phyloP scores from a whole-genome alignment of 1,284 basidiomycete genomes.

The Amylostereum areolatum region DNA sequence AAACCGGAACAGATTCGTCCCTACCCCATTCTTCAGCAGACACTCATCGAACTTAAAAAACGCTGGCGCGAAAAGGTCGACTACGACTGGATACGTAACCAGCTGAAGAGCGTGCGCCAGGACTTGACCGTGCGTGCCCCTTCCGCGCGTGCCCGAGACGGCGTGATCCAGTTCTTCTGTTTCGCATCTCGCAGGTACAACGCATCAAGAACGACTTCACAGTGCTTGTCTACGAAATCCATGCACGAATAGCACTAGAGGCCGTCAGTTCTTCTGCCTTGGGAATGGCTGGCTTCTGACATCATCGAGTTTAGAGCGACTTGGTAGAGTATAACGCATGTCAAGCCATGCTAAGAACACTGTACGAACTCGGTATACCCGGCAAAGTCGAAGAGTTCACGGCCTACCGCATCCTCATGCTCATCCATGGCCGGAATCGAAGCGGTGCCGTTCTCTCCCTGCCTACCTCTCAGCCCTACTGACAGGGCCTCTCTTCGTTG shows the following conservation, averaged over 20 bases:
- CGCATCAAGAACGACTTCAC: constrained; percentile 99
- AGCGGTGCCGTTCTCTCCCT: constrained; percentile 52
- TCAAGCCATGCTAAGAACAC: constrained; percentile 83
- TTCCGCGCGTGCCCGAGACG: constrained; percentile 6
- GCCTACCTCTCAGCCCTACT: constrained; percentile 3
- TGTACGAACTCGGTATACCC: constrained; percentile 90
- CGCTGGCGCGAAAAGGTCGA: constrained; percentile 84
- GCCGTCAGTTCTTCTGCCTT: constrained; percentile 48
- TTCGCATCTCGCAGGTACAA: constrained; percentile 69
- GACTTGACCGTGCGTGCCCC: constrained; percentile 82
- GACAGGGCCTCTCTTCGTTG: constrained; percentile 5
- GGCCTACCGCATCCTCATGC: constrained; percentile 95
- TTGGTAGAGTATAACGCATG: constrained; percentile 99
- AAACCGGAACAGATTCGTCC: constrained; percentile 94
- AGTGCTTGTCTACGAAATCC: constrained; percentile 96
- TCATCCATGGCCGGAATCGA: constrained; percentile 90
- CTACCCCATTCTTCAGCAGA: constrained; percentile 77
- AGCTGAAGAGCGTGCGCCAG: constrained; percentile 96
- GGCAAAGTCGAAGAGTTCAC: constrained; percentile 94
- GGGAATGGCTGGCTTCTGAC: too few species aligned
- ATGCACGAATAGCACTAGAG: constrained; percentile 95
- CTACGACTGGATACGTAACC: constrained; percentile 94
- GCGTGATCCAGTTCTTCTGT: constrained; percentile 14
- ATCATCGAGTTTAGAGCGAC: constrained; percentile 58
- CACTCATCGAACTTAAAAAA: constrained; percentile 82